Base-by-base conservation (phyloP, 768 basidiomycete species). In the Hemileccinum rubropunctum region DNA sequence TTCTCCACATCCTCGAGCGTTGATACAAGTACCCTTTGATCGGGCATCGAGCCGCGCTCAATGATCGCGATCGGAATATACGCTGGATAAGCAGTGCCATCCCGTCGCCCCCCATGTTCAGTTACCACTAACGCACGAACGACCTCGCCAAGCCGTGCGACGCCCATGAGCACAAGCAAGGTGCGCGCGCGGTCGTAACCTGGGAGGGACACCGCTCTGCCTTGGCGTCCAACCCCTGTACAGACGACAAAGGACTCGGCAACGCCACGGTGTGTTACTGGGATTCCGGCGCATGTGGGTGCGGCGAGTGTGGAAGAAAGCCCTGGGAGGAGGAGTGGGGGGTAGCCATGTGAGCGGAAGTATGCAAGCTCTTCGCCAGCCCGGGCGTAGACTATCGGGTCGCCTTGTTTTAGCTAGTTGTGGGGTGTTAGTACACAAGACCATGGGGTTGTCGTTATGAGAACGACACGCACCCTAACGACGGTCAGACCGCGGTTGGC, bases 201-300 rank as follows among this genome's bases (percentile, higher is more conserved):
- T 0, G 95, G 95, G n/a, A 98, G 71, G 38, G 77, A 74, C 14
- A 95, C 91, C 10, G 79, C 79, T 58, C 86, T 87, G 0, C 97
- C 97, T 28, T 82, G 76, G 36, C 92, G 75, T 1, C 95, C 95
- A 0, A 98, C 95, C 2, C 95, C 95, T 0, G 97, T 98, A 67
- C 94, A 97, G 4, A 98, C 83, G 48, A 88, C 75, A 60, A 99
- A 80, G 0, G 82, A 83, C 57, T 98, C 93, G 0, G 95, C 87
- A 3, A 92, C 94, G 4, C 97, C 97, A 2, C 97, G 84, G 64
- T 98, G 95, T 0, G 95, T 98, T 35, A 98, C 86, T 0, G 97
- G 93, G 21, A 99, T 95, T 0, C 88, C 85, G 6, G 90, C 90
- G 63, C 95, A 88, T 0, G 84, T 79, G 2, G 97, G 97, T 0